Evolutionary conservation across 257 asterid species (phyloP).

Genomic region (Solanum appendiculatum): DNA sequence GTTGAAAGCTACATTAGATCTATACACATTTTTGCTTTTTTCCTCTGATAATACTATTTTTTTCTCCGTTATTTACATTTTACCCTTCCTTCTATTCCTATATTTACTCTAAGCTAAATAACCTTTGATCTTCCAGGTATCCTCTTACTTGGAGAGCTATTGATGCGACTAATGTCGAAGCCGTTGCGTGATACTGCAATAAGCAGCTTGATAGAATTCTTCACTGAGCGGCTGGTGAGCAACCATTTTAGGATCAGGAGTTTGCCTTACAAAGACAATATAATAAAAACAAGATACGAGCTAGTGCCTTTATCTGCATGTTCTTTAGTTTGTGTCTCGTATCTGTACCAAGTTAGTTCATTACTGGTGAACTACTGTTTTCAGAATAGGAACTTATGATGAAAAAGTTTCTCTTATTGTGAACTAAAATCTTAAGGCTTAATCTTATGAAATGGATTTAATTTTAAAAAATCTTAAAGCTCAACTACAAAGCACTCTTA

Average conservation of each 20-base stretch:
- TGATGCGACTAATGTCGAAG: conserved; percentile 44
- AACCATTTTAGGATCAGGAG: background rate
- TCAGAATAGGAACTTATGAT: background rate
- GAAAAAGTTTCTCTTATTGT: background rate
- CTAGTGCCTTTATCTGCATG: background rate
- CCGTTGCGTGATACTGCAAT: conserved; percentile 48
- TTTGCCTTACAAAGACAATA: background rate
- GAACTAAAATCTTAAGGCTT: background rate
- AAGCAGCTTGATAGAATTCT: conserved; percentile 69
- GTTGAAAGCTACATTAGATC: background rate
- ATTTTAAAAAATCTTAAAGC: background rate
- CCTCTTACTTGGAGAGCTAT: conserved; percentile 70
- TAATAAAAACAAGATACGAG: background rate
- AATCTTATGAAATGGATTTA: background rate
- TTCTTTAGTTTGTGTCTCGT: background rate
- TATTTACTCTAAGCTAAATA: background rate
- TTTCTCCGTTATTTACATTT: background rate
- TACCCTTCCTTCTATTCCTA: background rate
- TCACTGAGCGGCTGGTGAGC: conserved; percentile 86
- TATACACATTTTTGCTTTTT: background rate
- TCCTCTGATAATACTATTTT: background rate
- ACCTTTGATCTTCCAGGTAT: conserved; percentile 44
- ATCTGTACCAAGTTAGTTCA: background rate
- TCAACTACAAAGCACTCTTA: background rate
- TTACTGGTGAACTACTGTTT: background rate